Evolutionary conservation across 345 rosid genomes (phyloP), one percentile per base, ranked within the genome.

Genomic region (Pugionium cornutum): DNA sequence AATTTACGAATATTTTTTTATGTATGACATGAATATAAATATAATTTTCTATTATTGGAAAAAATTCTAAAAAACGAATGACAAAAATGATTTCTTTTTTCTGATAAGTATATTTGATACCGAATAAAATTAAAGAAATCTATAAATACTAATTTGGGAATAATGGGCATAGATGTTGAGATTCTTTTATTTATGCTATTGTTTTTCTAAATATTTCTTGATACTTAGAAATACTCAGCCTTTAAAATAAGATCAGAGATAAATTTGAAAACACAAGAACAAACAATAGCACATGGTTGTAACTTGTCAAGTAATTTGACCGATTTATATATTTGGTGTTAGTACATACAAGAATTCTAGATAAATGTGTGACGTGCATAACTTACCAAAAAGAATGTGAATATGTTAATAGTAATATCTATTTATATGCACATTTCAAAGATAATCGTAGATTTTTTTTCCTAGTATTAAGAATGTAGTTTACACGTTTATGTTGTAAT

Each of bases 271-370:
- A 31, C 39, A 70, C 25, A 48, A 55, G n/a, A 40, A n/a, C 41
- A 56, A 69, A n/a, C 40, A 56, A 18, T 34, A 9, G 60, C 76
- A 64, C 70, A 56, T 72, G 70, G 60, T 72, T 63, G 18, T 49
- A 49, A 5, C 49, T 49, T 49, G 70, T 41, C 59, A 42, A 64
- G 66, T 48, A 11, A 56, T 66, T 58, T 72, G 67, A 58, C 66
- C 36, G 34, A 51, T 28, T 28, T 50, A 26, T 58, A 43, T 58
- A 57, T 44, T 50, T 43, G 7, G 61, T 35, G 36, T 27, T 11
- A 42, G 71, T 35, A 34, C 65, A 58, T 10, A 5, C 7, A 63
- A 51, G 25, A 72, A 58, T 44, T 66, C 43, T 52, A 36, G 44
- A 18, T 67, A 28, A 42, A 32, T 49, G 70, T 34, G 59, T 9